Base-by-base conservation (phyloP, 345 rosid species). In the Turritis glabra region DNA sequence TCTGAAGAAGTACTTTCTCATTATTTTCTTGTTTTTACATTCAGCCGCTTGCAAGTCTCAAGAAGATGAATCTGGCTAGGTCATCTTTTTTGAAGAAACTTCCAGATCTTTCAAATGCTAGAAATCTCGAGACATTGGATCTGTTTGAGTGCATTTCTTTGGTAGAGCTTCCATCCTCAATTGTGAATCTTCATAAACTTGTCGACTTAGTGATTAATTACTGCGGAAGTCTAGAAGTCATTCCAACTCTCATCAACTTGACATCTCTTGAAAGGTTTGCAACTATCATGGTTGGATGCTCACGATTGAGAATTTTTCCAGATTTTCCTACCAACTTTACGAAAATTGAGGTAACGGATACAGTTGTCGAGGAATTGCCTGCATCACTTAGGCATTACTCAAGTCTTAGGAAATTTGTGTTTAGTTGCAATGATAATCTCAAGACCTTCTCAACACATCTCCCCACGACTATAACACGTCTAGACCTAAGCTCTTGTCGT, bases 1-100 rank as follows among this genome's bases (percentile, higher is more conserved):
- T 2, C n/a, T 21, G 15, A 11, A 5, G 6, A 10, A 5, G 8
- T 3, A 3, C 0, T n/a, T 32, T 23, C 0, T 27, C 27, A 7
- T 22, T 15, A 26, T 18, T 15, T 10, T 72, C 46, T 76, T 18
- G 9, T 19, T 4, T 57, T 14, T 9, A 25, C 9, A 17, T 63
- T 26, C 67, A 80, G 83, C 23, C 3, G 51, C 52, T 62, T 30
- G 23, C 2, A 22, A 80, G 68, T 13, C 52, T 80, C 30, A 77
- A 52, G 57, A 10, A 11, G 40, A 27, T 83, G 14, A 14, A 63
- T 17, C 50, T 80, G 3, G 0, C 7, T 1, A 0, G 5, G 1
- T 80, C 68, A 7, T 1, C 1, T 19, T 5, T 47, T 11, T 63
- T 63, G 53, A 63, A 43, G 22, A 4, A 63, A 63, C 53, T 63